A percentile compares a stretch with the other conserved stretches of the same genome.
phyloP scores from a whole-genome alignment of 345 rosid species.

The Boechera retrofracta region DNA sequence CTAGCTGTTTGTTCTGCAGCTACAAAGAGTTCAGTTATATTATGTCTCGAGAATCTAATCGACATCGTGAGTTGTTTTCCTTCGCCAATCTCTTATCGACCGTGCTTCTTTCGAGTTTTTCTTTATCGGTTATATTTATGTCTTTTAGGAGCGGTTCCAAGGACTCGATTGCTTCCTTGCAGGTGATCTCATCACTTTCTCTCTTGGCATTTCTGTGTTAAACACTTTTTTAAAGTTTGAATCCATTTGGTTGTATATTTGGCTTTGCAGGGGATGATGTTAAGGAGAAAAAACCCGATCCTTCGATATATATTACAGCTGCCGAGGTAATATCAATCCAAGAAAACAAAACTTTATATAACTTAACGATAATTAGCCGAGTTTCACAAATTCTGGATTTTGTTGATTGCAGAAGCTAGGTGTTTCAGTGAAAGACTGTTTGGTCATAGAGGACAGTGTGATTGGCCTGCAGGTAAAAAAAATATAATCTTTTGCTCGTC shows the following conservation, averaged over 20 bases:
- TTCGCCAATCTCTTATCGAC: neutral
- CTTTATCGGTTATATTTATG: conserved; percentile 25
- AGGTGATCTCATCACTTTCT: conserved; percentile 50
- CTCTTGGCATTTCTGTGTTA: conserved; percentile 14
- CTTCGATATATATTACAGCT: conserved; percentile 82
- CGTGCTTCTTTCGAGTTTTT: neutral
- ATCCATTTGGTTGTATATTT: neutral
- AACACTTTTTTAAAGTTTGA: conserved; percentile 11
- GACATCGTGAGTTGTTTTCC: conserved; percentile 59
- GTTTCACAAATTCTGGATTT: neutral
- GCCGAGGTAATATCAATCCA: conserved; percentile 55
- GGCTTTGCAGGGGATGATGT: conserved; percentile 82
- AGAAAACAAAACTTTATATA: neutral
- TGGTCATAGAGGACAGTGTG: conserved; percentile 96
- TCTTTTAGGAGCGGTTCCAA: conserved; percentile 71
- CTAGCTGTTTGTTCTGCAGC: conserved; percentile 97
- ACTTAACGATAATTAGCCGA: neutral
- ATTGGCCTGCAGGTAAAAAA: conserved; percentile 76
- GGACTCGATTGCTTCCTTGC: conserved; percentile 98
- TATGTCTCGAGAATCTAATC: conserved; percentile 88
- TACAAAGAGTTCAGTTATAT: conserved; percentile 92
- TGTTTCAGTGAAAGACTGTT: conserved; percentile 73
- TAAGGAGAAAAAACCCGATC: conserved; percentile 95
- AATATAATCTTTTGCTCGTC: neutral
- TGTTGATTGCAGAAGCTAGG: conserved; percentile 65